phyloP scores from a whole-genome alignment of 768 basidiomycete genomes.

The Tylopilus sp. region DNA sequence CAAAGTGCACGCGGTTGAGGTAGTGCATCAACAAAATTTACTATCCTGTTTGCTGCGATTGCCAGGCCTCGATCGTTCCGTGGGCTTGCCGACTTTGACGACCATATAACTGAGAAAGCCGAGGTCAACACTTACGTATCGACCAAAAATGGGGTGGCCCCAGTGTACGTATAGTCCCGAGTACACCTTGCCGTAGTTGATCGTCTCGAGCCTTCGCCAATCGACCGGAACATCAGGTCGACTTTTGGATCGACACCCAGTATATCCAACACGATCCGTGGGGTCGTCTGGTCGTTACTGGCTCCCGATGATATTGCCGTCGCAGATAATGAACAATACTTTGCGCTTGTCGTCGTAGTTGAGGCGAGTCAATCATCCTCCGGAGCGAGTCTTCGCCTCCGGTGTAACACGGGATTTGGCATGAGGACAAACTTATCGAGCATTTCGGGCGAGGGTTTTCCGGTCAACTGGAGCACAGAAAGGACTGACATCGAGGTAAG shows the following conservation, averaged over 20 bases:
- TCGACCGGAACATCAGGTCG: slow-evolving; percentile 90
- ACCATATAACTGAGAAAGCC: too few relatives aligned
- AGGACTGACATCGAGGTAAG: slow-evolving; percentile 55
- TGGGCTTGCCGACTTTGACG: slow-evolving; percentile 93
- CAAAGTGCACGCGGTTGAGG: slow-evolving; percentile 92
- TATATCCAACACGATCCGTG: slow-evolving; percentile 94
- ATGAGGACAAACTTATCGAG: slow-evolving; percentile 96
- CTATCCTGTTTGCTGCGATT: slow-evolving; percentile 98
- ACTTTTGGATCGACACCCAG: slow-evolving; percentile 90
- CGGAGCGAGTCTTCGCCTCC: slow-evolving; percentile 87
- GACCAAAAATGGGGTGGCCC: slow-evolving; percentile 95
- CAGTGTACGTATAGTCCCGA: slow-evolving; percentile 92
- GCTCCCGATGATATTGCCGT: slow-evolving; percentile 98
- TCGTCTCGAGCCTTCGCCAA: slow-evolving; percentile 94
- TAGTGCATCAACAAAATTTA: slow-evolving; percentile 89
- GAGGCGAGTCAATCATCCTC: slow-evolving; percentile 87
- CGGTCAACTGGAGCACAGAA: slow-evolving; percentile 82
- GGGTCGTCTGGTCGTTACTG: slow-evolving; percentile 94
- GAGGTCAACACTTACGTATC: too few relatives aligned
- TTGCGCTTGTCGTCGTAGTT: slow-evolving; percentile 99
- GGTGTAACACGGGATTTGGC: slow-evolving; percentile 98
- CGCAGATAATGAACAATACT: slow-evolving; percentile 33
- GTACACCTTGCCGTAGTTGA: slow-evolving; percentile 98
- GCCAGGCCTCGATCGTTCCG: slow-evolving; percentile 88
- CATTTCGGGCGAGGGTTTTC: slow-evolving; percentile 79